Base-by-base conservation (phyloP, 2,329 filamentous ascomycete species). In the Colletotrichum tabaci region DNA sequence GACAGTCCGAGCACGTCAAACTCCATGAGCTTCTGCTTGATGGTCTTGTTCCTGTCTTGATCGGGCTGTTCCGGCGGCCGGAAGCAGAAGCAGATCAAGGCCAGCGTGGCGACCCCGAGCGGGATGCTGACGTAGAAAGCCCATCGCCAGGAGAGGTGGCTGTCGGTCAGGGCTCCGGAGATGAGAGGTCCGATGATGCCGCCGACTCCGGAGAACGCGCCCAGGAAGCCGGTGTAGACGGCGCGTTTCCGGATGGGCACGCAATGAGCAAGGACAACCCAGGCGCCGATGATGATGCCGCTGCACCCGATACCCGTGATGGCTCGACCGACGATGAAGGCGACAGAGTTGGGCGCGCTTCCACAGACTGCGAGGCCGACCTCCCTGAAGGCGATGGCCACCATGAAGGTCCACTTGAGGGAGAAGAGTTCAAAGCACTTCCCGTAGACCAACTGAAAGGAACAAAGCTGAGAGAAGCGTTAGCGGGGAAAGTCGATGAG, bases 151-250 rank as follows among this genome's bases (percentile, higher is more conserved):
- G 74, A 73, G 44, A 80, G 77, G 52, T 77, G 73, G 35, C 76
- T 68, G 23, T 76, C 73, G 0, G 79, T 79, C 21, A 81, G 77
- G 0, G 74, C 76, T 2, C 80, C 77, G 16, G 76, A 78, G 13
- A 80, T 63, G 4, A 78, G 66, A 1, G 77, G 77, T 0, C 75
- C 78, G 58, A 74, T 56, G 12, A 74, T 65, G 21, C 66, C 69
- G 4, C 82, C 83, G 61, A 86, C 77, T 7, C 80, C 82, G 56
- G 79, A 84, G 69, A 83, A 81, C 15, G 75, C 79, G 18, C 79
- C 79, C 38, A 84, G 75, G 6, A 83, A 74, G 53, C 85, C 85
- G 35, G 77, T 79, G 57, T 79, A 82, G 38, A 82, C 66, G 23
- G 81, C 78, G 8, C 81, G 73, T 40, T 75, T 75, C 10, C 76